Evolutionary conservation across 805 yeast genomes (phyloP), one percentile per base, ranked within the genome.

Genomic region (Saccharomyces kudriavzevii): DNA sequence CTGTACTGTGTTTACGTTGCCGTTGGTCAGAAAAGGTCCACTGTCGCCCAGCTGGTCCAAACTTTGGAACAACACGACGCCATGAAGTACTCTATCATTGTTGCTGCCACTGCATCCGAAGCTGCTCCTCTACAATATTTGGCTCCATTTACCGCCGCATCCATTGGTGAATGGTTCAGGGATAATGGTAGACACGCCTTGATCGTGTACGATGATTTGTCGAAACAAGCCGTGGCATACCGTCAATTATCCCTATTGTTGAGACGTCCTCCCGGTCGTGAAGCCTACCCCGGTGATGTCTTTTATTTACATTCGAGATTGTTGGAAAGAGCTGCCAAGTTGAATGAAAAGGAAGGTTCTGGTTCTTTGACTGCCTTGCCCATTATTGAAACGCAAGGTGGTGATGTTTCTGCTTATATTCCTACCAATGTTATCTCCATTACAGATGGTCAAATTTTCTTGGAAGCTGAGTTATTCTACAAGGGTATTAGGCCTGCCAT

Each of bases 101-200:
- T 94, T 75, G 97, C 99, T 59, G 99, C 99, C 70, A 94, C 99
- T 70, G 99, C 99, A 67, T 94, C 99, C 60, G 99, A 94, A 83
- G 99, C 99, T 68, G 99, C 99, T 77, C 99, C 99, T 77, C 83
- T 94, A 78, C 99, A 94, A 84, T 94, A 90, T 83, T 80, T 94
- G 75, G 98, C 99, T 82, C 99, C 99, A 76, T 94, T 94, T 96
- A 89, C 99, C 68, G 99, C 91, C 66, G 87, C 96, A 76, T 96
- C 99, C 72, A 91, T 94, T 75, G 97, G 98, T 82, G 99, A 94
- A 83, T 94, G 99, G 99, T 94, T 94, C 95, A 89, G 99, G 85
- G 99, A 94, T 84, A 94, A 92, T 78, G 97, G 96, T 75, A 88
- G 78, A 77, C 98, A 94, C 79, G 95, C 98, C 69, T 81, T 92